Percentiles rank a stretch among this genome's conserved stretches.
phyloP scores from a whole-genome alignment of 2,329 filamentous ascomycete species.

The Karstenula rhodostoma region DNA sequence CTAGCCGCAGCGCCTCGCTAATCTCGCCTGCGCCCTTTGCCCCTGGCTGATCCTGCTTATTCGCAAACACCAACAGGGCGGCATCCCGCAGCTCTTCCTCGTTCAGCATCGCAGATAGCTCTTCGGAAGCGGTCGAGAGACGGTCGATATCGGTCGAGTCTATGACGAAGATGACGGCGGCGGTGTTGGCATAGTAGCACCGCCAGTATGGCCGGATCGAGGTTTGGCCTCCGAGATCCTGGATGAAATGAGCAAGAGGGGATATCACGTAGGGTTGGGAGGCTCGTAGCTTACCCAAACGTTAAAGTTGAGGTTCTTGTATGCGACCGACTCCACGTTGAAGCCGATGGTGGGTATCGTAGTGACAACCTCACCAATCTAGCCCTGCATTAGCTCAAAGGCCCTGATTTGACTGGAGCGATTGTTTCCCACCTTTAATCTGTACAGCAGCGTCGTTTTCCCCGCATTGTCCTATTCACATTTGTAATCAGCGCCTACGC shows the following conservation, averaged over 20 bases:
- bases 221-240: slow-evolving; percentile 97
- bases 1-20: slow-evolving; percentile 87
- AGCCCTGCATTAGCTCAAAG: slow-evolving; percentile 12
- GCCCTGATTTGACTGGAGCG: too few species aligned
- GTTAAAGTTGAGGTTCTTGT: slow-evolving; percentile 98
- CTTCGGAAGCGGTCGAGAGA: slow-evolving; percentile 88
- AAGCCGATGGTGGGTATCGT: slow-evolving; percentile 99
- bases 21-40: slow-evolving; percentile 97
- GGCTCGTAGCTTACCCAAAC: slow-evolving; percentile 80
- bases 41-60: slow-evolving; percentile 98
- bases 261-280: not conserved
- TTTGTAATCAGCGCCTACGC: slow-evolving; percentile 37
- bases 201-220: slow-evolving; percentile 98
- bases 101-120: slow-evolving; percentile 92
- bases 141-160: slow-evolving; percentile 98
- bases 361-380: slow-evolving; percentile 98
- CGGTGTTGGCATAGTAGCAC: slow-evolving; percentile 99
- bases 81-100: slow-evolving; percentile 97
- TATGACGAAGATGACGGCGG: slow-evolving; percentile 97
- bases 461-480: slow-evolving; percentile 86
- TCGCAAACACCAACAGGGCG: slow-evolving; percentile 91
- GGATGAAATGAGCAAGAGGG: slow-evolving; percentile 10
- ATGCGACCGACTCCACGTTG: slow-evolving; percentile 98
- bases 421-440: slow-evolving; percentile 76
- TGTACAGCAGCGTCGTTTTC: slow-evolving; percentile 96